These are phyloP conservation scores for Rubia occidens DNA, from an alignment of 305 asterid genomes.

Conservation along the genomic window DNA sequence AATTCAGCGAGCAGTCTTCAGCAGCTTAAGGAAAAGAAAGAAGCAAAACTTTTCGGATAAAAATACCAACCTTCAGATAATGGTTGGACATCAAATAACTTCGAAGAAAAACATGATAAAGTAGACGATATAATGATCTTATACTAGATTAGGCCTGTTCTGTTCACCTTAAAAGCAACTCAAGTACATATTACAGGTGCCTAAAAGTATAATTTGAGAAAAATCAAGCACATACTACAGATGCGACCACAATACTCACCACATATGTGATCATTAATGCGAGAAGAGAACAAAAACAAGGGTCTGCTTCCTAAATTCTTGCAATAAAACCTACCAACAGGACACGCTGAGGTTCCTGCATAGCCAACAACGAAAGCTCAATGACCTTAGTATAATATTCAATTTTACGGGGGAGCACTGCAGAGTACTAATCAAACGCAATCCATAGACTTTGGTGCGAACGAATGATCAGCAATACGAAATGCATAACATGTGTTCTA, in stretches of 20 bases:
- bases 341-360: conserved; percentile 91
- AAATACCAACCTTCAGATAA: background rate
- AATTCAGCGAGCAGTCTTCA: background rate
- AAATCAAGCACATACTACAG: background rate
- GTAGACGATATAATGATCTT: background rate
- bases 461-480: background rate
- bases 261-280: conserved; percentile 70
- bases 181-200: background rate
- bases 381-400: background rate
- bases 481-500: background rate
- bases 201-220: background rate
- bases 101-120: background rate
- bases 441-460: background rate
- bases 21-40: background rate
- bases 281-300: conserved; percentile 68
- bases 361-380: conserved; percentile 18
- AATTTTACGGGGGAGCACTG: background rate
- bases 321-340: conserved; percentile 78
- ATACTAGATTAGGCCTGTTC: background rate
- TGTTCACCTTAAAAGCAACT: background rate
- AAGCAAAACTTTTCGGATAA: background rate
- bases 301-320: conserved; percentile 77
- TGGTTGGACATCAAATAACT: background rate
- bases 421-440: background rate
- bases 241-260: conserved; percentile 35